Base-by-base conservation (phyloP, 208 protist species). In the Trypanosoma brucei region DNA sequence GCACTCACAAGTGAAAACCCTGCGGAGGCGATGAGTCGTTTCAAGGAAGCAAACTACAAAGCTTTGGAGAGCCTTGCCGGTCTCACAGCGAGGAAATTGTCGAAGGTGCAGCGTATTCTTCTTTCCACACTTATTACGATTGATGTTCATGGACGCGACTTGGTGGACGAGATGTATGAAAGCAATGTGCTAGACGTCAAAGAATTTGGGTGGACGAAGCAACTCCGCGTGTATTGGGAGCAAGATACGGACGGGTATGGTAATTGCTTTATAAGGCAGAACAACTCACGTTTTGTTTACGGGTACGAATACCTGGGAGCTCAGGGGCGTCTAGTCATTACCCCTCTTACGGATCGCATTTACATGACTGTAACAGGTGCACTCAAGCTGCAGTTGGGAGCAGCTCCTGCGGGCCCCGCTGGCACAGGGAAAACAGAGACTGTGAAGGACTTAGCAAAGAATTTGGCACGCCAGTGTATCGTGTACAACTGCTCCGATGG, bases 231-330 rank as follows among this genome's bases (percentile, higher is more conserved):
- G 56, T 98, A 98, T 76, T 99, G 97, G 97, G 96, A 98, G 61
- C 79, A 89, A 59, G 85, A 93, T 68, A 70, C 77, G 65, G 86
- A 92, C 65, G 94, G 95, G 49, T 70, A 86, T 44, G 94, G 96
- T 54, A 96, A 98, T 62, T 88, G 95, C 34, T 93, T 98, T 61
- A 95, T 98, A 37, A 75, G 89, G 7, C 94, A 98, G 85, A 96
- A 95, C 82, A 98, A 98, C 77, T 93, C 95, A 50, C 70, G 80
- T 6, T 98, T 99, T 73, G 79, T 88, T 22, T 99, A 98, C 83
- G 97, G 97, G 36, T 99, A 99, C 75, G 98, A 99, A 79, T 99
- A 99, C 76, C 87, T 98, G 37, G 98, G 98, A 35, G 88, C 90
- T 30, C 86, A 96, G 48, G 88, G 91, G 13, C 89, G 98, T 36